phyloP scores from a whole-genome alignment of 2,329 filamentous ascomycete species.

The Penicillium sp. region DNA sequence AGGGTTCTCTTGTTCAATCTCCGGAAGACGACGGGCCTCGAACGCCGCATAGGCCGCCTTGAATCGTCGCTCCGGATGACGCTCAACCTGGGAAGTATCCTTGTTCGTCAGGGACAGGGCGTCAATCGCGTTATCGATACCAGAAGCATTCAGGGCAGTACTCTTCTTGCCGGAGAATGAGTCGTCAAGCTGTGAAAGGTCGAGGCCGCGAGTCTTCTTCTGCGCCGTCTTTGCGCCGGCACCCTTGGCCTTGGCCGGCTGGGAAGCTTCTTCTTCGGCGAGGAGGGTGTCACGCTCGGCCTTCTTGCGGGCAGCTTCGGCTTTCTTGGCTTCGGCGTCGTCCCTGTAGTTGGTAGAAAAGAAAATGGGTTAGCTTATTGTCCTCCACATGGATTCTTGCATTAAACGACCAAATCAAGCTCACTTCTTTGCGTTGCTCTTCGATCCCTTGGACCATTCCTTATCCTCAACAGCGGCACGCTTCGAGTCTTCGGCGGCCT shows the following conservation, averaged over 20 bases:
- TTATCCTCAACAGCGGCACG: slow-evolving; percentile 70
- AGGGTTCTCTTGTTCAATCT: slow-evolving; percentile 84
- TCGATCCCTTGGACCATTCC: slow-evolving; percentile 85
- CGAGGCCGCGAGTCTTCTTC: slow-evolving; percentile 70
- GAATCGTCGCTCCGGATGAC: slow-evolving; percentile 85
- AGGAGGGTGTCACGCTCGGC: slow-evolving; percentile 85
- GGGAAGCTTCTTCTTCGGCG: slow-evolving; percentile 78
- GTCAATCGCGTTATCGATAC: slow-evolving; percentile 93
- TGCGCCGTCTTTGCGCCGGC: slow-evolving; percentile 57
- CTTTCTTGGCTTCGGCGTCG: slow-evolving; percentile 81
- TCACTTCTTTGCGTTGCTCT: slow-evolving; percentile 86
- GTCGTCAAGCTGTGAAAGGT: slow-evolving; percentile 76
- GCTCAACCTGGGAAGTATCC: slow-evolving; percentile 74
- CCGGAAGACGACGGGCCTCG: slow-evolving; percentile 78
- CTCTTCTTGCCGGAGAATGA: slow-evolving; percentile 54
- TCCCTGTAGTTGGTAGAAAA: slow-evolving; percentile 64
- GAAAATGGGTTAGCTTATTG: not conserved
- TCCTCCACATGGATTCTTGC: not conserved
- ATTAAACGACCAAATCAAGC: not conserved
- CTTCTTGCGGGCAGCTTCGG: slow-evolving; percentile 84
- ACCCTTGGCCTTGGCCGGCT: slow-evolving; percentile 66
- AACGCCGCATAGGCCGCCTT: slow-evolving; percentile 84
- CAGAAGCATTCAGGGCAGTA: slow-evolving; percentile 75
- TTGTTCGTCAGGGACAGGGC: slow-evolving; percentile 72
- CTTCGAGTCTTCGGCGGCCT: slow-evolving; percentile 71